These are phyloP conservation scores for Yamadazyma epiphylla DNA, from an alignment of 1,139 yeast genomes.

Conservation along the genomic window DNA sequence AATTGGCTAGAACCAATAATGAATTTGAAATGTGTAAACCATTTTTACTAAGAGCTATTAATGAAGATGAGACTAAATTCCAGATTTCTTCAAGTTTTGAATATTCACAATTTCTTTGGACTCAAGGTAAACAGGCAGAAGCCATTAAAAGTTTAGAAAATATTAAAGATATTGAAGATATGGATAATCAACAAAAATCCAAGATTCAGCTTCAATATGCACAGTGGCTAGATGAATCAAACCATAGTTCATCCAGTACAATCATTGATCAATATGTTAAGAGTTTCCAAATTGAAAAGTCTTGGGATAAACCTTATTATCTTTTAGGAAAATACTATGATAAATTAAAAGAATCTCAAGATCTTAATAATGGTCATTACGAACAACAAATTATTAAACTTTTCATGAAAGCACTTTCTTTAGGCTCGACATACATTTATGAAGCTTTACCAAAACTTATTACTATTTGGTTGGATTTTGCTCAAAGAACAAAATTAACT, in stretches of 20 bases:
- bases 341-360: conserved; percentile 64
- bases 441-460: conserved; percentile 88
- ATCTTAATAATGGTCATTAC: conserved; percentile 54
- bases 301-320: conserved; percentile 80
- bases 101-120: conserved; percentile 85
- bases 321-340: conserved; percentile 77
- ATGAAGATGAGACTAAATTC: conserved; percentile 27
- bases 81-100: conserved; percentile 65
- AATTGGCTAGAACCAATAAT: conserved; percentile 63
- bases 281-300: conserved; percentile 52
- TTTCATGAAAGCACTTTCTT: conserved; percentile 64
- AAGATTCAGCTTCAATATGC: conserved; percentile 72
- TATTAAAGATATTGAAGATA: conserved; percentile 18
- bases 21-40: conserved; percentile 74
- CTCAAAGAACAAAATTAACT: conserved; percentile 29
- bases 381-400: conserved; percentile 63
- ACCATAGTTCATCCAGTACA: conserved; percentile 74
- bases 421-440: conserved; percentile 66
- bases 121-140: conserved; percentile 82
- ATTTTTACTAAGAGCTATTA: conserved; percentile 66
- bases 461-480: conserved; percentile 90
- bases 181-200: conserved; percentile 26
- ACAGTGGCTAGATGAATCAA: conserved; percentile 84
- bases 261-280: conserved; percentile 67
- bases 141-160: conserved; percentile 68